Evolutionary conservation across 495 filamentous ascomycete genomes (phyloP).

Genomic region (Hypoxylon rickii): DNA sequence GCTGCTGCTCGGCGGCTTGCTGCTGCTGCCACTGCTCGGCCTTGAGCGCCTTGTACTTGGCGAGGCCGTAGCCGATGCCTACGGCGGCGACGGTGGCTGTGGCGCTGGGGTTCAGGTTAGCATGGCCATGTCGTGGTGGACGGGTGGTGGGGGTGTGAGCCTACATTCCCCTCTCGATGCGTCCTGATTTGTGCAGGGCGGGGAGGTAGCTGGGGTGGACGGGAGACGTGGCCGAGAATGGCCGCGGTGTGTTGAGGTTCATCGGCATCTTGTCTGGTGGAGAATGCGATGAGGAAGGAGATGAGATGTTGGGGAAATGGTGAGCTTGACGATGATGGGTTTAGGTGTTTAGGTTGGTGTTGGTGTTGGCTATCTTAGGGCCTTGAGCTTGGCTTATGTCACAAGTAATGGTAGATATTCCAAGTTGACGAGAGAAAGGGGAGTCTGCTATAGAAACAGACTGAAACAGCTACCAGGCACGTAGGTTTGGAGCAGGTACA

Average conservation of each 20-base stretch:
- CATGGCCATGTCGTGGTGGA: too few relatives aligned
- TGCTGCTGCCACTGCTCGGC: slow-evolving; percentile 30
- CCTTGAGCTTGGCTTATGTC: too few relatives aligned
- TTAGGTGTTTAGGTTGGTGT: too few relatives aligned
- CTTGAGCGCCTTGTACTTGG: slow-evolving; percentile 39
- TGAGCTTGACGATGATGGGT: too few relatives aligned
- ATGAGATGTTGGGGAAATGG: too few relatives aligned
- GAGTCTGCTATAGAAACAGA: too few relatives aligned
- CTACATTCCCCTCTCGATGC: slow-evolving; percentile 45
- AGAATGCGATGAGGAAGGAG: too few relatives aligned
- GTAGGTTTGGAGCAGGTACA: too few relatives aligned
- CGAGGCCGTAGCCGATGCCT: slow-evolving; percentile 48
- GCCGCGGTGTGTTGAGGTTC: slow-evolving; percentile 29
- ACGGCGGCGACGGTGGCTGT: slow-evolving; percentile 46
- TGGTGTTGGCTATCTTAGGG: too few relatives aligned
- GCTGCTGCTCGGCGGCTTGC: slow-evolving; percentile 19
- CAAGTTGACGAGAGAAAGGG: too few relatives aligned
- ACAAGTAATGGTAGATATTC: too few relatives aligned
- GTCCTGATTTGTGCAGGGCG: slow-evolving; percentile 39
- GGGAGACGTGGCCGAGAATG: slow-evolving; percentile 47
- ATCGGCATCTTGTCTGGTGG: slow-evolving; percentile 33
- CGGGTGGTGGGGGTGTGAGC: slow-evolving; percentile 1
- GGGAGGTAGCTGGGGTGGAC: slow-evolving; percentile 51
- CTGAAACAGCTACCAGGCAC: too few relatives aligned
- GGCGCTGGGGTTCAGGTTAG: slow-evolving; percentile 36